Conservation (phyloP, 1,139 yeast genomes). For the Yamadazyma taylorii region DNA sequence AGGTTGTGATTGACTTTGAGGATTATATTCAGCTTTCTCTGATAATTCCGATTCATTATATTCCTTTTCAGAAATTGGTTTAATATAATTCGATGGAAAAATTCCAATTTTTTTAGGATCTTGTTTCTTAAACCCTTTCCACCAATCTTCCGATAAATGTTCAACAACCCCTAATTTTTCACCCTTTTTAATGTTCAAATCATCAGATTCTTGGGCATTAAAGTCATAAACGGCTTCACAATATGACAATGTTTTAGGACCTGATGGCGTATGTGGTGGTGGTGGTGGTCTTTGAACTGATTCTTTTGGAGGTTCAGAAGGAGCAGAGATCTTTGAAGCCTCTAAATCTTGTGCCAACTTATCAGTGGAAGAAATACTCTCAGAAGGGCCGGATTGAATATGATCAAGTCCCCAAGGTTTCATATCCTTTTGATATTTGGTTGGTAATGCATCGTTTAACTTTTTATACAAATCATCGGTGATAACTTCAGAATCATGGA, state of each 20-base stretch:
- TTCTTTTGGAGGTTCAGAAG: constrained; percentile 13
- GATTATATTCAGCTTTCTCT: constrained; percentile 22
- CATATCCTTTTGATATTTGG: constrained; percentile 54
- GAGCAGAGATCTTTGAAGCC: constrained; percentile 21
- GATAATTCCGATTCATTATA: constrained; percentile 19
- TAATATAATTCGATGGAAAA: constrained; percentile 88
- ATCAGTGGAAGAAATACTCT: constrained; percentile 10
- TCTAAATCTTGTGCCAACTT: constrained; percentile 23
- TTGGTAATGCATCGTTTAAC: constrained; percentile 56
- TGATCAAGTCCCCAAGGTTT: constrained; percentile 51
- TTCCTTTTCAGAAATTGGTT: constrained; percentile 40
- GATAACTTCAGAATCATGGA: constrained; percentile 75
- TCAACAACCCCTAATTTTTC: constrained; percentile 70
- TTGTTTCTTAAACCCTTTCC: constrained; percentile 64
- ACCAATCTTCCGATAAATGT: constrained; percentile 85
- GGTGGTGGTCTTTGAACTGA: constrained; percentile 9
- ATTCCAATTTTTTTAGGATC: constrained; percentile 65
- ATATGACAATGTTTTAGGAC: constrained; percentile 34
- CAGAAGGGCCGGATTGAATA: constrained; percentile 20
- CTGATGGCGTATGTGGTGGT: constrained; percentile 12
- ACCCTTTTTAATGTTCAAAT: constrained; percentile 62
- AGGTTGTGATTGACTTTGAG: constrained; percentile 12
- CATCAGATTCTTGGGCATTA: constrained; percentile 65
- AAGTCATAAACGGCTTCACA: constrained; percentile 74
- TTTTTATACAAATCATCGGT: constrained; percentile 56